Conservation (phyloP, 306 rosid genomes). For the Fragaria nilgerrensis region DNA sequence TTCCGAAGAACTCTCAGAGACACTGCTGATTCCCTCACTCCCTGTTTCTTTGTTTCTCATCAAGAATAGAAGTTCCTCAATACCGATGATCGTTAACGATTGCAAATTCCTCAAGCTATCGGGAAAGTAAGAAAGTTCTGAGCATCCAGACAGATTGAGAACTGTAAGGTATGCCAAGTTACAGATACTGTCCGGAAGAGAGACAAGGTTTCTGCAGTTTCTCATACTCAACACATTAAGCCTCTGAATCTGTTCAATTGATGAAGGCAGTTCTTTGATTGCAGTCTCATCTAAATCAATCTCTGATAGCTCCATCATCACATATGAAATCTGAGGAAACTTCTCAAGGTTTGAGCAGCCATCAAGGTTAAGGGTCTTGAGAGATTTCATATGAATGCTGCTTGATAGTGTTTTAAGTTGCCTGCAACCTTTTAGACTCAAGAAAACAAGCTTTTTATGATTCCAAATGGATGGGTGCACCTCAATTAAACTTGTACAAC, state of each 20-base stretch:
- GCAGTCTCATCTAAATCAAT: not conserved
- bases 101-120: not conserved
- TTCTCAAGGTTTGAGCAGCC: not conserved
- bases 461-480: conserved; percentile 14
- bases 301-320: conserved; percentile 14
- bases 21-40: not conserved
- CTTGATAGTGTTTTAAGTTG: not conserved
- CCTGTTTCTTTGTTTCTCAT: not conserved
- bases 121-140: not conserved
- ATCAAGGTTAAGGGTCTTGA: not conserved
- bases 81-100: not conserved
- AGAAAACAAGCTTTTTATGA: not conserved
- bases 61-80: not conserved
- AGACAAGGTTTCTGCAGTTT: not conserved
- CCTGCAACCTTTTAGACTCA: conserved; percentile 1
- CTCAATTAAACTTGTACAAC: conserved; percentile 10
- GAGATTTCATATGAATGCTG: not conserved
- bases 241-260: not conserved
- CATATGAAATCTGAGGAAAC: conserved; percentile 18
- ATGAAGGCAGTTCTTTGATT: not conserved
- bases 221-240: not conserved
- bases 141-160: not conserved
- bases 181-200: not conserved
- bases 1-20: too few species aligned
- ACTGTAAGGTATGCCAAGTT: not conserved